Base-by-base conservation (phyloP, 1,284 basidiomycete species). In the Schizophyllum commune region DNA sequence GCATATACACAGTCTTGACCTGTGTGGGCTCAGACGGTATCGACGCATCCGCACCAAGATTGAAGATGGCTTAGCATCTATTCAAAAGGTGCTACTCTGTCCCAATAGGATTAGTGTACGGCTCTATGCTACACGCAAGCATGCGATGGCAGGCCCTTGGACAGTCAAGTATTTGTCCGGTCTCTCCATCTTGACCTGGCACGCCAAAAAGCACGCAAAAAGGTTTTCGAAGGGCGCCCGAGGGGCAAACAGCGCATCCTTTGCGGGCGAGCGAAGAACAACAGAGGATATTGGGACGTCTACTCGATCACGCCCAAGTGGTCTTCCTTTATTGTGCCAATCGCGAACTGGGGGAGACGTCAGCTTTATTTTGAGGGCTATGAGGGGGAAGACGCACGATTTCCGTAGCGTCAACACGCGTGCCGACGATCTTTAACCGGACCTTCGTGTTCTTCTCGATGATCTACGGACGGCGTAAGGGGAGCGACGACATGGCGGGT, bases 381-480 rank as follows among this genome's bases (percentile, higher is more conserved):
- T 47, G 20, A 62, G 56, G 32, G 15, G 53, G 55, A 60, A 51
- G 8, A 83, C 89, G 68, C 71, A 95, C 94, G 68, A 99, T 98
- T 74, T 98, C 96, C 27, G 94, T 98, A 20, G 96, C 96, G 72
- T 99, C 96, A 7, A 98, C 92, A 69, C 96, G 86, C 32, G 95
- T 97, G 32, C 96, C 96, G 17, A 99, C 95, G 60, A 99, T 95
- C 75, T 98, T 96, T 75, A 98, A 82, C 51, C 96, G 86, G 39
- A 98, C 89, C 63, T 89, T 87, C 0, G 92, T 92, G 65, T 94
- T 94, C 74, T 96, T 97, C 72, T 96, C 92, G 69, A 96, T 98
- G 68, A 91, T 88, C 86, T 92, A 65, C 7, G 34, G 62, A 58
- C 56, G 57, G 19, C 32, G 39, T 52, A 32, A 27, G 32, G 55